Base-by-base conservation (phyloP, 1,284 basidiomycete species). In the Cystobasidium pallidum region DNA sequence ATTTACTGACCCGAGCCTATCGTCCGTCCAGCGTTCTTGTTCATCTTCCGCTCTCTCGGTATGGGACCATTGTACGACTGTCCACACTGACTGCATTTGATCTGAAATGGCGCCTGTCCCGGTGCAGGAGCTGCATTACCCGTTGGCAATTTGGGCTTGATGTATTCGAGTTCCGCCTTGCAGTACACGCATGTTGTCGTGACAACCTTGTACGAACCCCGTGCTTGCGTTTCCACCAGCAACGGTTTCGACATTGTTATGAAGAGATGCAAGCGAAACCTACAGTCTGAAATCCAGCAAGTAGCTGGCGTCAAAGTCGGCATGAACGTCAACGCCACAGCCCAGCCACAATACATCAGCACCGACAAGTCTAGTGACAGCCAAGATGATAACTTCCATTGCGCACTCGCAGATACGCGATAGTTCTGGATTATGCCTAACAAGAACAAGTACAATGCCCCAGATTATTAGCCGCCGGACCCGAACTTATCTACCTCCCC, bases 101-200 rank as follows among this genome's bases (percentile, higher is more conserved):
- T 70, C 49, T 62, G 57, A 34, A 70, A 70, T 36, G 49, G 58
- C 43, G 67, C 57, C 67, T 70, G 55, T 32, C 67, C 67, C 7
- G 55, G 43, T 49, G 32, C 21, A 26, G 49, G 21, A 30, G 58
- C 66, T 32, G 54, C 52, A 58, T 70, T 43, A 49, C 30, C 32
- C 24, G 43, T 34, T 32, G 66, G 36, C 32, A 47, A 17, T 32
- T 61, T 70, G 34, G 67, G 67, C 32, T 55, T 52, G 55, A 70
- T 51, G 45, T 70, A 70, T 45, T 70, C 67, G 45, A 70, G 34
- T 43, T 70, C 67, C 21, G 55, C 45, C 47, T 70, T 70, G 67
- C 67, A 70, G 58, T 61, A 70, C 13, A 61, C 58, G 39, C 58
- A 61, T 8, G 58, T 61, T 13, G 58, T 61, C n/a, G 58, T 61